Percentiles rank a stretch among this genome's conserved stretches.
These are phyloP conservation scores for Suhomyces bokatorum DNA, from an alignment of 1,139 yeast species.

Conservation along the genomic window DNA sequence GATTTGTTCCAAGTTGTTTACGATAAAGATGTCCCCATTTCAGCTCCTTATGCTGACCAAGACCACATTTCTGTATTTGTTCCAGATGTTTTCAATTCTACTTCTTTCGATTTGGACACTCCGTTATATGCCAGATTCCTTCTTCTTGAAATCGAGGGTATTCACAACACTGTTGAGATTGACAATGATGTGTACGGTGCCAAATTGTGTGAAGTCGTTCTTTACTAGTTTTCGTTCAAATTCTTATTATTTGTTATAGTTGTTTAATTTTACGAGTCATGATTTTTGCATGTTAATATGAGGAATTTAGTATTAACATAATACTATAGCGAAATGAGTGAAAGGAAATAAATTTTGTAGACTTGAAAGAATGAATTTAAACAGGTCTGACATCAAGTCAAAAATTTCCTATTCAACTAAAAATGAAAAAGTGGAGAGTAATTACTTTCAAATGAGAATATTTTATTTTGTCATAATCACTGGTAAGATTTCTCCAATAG, in stretches of 20 bases:
- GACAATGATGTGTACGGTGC: slow-evolving; percentile 50
- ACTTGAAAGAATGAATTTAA: too few relatives aligned
- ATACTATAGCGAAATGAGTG: too few relatives aligned
- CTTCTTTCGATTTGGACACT: slow-evolving; percentile 39
- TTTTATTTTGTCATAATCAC: too few relatives aligned
- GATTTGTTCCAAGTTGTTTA: slow-evolving; percentile 38
- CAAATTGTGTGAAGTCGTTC: slow-evolving; percentile 54
- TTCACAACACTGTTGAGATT: slow-evolving; percentile 36
- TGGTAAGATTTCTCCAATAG: too few relatives aligned
- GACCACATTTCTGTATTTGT: slow-evolving; percentile 37
- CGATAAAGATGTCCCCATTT: slow-evolving; percentile 36
- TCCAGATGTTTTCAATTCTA: slow-evolving; percentile 47
- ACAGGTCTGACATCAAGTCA: too few relatives aligned
- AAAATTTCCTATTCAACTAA: too few relatives aligned
- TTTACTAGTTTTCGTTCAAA: slow-evolving; percentile 21
- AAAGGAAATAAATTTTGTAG: too few relatives aligned
- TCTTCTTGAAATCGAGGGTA: slow-evolving; percentile 52
- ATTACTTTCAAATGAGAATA: too few relatives aligned
- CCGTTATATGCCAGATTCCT: slow-evolving; percentile 38
- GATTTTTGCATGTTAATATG: too few relatives aligned
- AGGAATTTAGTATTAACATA: too few relatives aligned
- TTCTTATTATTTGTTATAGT: not conserved
- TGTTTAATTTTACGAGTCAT: not conserved
- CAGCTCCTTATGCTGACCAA: slow-evolving; percentile 45
- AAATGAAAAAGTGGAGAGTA: too few relatives aligned